Percentiles rank a stretch among this genome's conserved stretches.
Conservation (phyloP, 148 eudicot species). For the Rheum nobile region DNA sequence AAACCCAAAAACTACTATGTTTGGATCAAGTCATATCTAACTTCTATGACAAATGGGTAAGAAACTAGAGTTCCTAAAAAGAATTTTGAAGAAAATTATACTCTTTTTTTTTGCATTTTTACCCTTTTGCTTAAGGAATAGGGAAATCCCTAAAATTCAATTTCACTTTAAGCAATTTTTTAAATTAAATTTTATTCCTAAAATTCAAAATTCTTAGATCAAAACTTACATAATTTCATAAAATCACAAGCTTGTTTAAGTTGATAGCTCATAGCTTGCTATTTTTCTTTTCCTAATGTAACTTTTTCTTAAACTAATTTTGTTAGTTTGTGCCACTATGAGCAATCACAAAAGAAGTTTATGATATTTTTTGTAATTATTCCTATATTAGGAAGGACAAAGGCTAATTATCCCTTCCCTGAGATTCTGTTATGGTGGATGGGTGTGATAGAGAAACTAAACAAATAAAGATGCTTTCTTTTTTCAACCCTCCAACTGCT, state of each 20-base stretch:
- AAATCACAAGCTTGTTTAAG: too few relatives aligned
- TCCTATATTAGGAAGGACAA: constrained; percentile 13
- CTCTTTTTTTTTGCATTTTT: too few relatives aligned
- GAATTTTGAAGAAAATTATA: background rate
- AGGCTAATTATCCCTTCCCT: constrained; percentile 28
- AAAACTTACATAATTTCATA: too few relatives aligned
- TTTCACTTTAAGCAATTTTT: too few relatives aligned
- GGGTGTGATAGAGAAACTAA: constrained; percentile 36
- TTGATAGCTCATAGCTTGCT: too few relatives aligned
- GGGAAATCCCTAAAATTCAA: too few relatives aligned
- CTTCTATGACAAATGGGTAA: background rate
- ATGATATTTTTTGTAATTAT: background rate
- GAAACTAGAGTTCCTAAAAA: background rate
- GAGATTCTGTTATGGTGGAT: constrained; percentile 40
- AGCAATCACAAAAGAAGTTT: background rate
- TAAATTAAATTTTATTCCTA: too few relatives aligned
- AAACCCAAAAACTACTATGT: background rate
- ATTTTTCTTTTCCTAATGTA: too few relatives aligned
- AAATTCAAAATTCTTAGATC: too few relatives aligned
- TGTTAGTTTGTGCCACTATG: background rate
- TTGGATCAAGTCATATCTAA: background rate
- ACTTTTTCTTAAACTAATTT: background rate
- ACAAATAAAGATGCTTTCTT: constrained; percentile 39
- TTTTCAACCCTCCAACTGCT: too few relatives aligned
- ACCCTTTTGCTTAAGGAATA: too few relatives aligned